A percentile compares a stretch with the other conserved stretches of the same genome.
phyloP scores from a whole-genome alignment of 1,284 basidiomycete species.

The Rhodotorula sp. region DNA sequence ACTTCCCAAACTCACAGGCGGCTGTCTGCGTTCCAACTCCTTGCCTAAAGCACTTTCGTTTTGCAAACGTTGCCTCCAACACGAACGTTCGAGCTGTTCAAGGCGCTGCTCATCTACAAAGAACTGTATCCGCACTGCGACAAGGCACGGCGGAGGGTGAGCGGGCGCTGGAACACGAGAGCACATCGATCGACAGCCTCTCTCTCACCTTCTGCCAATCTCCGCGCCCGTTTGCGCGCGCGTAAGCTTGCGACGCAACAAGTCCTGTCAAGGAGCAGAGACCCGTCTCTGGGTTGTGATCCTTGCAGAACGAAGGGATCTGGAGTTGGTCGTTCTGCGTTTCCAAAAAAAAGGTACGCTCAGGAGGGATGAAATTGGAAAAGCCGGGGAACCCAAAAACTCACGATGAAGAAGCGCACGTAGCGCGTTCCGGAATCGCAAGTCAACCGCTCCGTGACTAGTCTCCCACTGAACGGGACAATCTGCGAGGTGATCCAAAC shows the following conservation, averaged over 20 bases:
- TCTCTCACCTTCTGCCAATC: slow-evolving; percentile 9
- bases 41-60: no score
- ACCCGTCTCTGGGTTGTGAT: neutral
- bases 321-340: slow-evolving; percentile 21
- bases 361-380: neutral
- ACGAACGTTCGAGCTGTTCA: no score
- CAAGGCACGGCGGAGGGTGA: no score
- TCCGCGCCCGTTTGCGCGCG: slow-evolving; percentile 5
- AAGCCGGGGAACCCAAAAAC: neutral
- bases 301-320: slow-evolving; percentile 10
- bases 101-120: neutral
- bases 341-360: neutral
- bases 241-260: slow-evolving; percentile 4
- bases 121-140: neutral
- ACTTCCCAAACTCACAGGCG: neutral
- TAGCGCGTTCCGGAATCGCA: neutral
- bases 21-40: neutral
- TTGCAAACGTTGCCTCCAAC: no score
- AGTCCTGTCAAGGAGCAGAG: slow-evolving; percentile 2
- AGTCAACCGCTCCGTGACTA: slow-evolving; percentile 62
- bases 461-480: slow-evolving; percentile 63
- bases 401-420: slow-evolving; percentile 18
- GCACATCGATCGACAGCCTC: no score
- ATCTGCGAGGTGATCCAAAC: slow-evolving; percentile 63
- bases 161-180: no score